phyloP scores from a whole-genome alignment of 1,139 yeast species.

The Magnusiomyces ingens region DNA sequence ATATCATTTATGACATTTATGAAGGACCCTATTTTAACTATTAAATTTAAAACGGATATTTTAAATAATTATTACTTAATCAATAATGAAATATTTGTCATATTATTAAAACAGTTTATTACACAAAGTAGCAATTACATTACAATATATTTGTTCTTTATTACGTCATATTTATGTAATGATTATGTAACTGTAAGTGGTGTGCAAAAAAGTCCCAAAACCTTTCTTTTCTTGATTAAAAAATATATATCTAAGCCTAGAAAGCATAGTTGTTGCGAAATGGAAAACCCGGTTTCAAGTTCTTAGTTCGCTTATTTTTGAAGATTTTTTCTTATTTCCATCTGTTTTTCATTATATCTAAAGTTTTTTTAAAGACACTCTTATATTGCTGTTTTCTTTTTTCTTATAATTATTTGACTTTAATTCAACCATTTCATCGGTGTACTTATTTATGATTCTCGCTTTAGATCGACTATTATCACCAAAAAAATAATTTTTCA shows the following conservation, averaged over 20 bases:
- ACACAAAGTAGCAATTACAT: no score
- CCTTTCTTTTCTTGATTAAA: no score
- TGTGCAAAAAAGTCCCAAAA: not conserved
- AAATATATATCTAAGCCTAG: no score
- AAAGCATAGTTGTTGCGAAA: no score
- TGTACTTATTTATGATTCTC: not conserved
- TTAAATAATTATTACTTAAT: no score
- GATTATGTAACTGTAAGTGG: not conserved
- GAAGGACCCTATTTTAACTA: no score
- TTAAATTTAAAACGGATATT: no score
- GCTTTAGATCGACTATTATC: not conserved
- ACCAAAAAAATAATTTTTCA: not conserved
- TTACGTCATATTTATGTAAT: not conserved
- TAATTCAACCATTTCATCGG: not conserved
- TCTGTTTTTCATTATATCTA: not conserved
- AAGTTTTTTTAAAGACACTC: not conserved
- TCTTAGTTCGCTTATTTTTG: not conserved
- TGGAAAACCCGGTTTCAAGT: not conserved
- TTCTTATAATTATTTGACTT: not conserved
- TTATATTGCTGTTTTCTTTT: constrained; percentile 4
- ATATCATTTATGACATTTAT: no score
- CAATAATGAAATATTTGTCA: no score
- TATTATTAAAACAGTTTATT: no score
- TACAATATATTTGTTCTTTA: no score
- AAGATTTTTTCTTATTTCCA: not conserved